Base-by-base conservation (phyloP, 805 yeast genomes). In the Debaryomyces hansenii region DNA sequence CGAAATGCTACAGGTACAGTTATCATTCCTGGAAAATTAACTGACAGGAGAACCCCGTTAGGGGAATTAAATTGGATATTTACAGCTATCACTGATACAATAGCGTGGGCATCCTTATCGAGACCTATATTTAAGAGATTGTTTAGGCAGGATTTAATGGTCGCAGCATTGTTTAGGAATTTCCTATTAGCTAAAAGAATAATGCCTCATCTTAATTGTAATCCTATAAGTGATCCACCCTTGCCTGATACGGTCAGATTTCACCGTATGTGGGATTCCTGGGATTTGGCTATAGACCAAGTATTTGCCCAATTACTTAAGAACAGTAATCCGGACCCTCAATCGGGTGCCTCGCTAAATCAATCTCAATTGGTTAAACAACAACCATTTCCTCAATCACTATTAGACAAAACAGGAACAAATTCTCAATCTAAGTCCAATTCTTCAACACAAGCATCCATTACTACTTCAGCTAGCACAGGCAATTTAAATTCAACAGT, bases 51-150 rank as follows among this genome's bases (percentile, higher is more conserved):
- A 51, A 94, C 98, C 0, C 97, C 98, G 0, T 69, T 94, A 37
- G 99, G 99, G 31, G 99, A 94, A 62, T 75, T 94, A 45, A 90
- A 90, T 63, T 94, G 98, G 97, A 92, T 94, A 29, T 94, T 92
- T 67, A 94, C 97, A 1, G 97, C 99, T 2, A 90, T 94, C 34
- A 92, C 98, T 3, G 99, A 94, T 64, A 92, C 98, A 0, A 92
- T 94, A 43, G 99, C 99, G 1, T 94, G 98, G 97, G 89, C 96
- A 0, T 81, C 91, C 2, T 68, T 94, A 32, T 90, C 96, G 3
- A 75, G 96, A 50, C 90, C 95, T 0, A 69, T 94, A 27, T 94
- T 94, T 73, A 92, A 91, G 59, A 79, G 91, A 49, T 72, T 94
- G 7, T 94, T 94, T 59, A 80, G 99, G 62, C 99, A 92, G 64